Evolutionary conservation across 768 basidiomycete species (phyloP).

Genomic region (Collybiopsis luxurians): DNA sequence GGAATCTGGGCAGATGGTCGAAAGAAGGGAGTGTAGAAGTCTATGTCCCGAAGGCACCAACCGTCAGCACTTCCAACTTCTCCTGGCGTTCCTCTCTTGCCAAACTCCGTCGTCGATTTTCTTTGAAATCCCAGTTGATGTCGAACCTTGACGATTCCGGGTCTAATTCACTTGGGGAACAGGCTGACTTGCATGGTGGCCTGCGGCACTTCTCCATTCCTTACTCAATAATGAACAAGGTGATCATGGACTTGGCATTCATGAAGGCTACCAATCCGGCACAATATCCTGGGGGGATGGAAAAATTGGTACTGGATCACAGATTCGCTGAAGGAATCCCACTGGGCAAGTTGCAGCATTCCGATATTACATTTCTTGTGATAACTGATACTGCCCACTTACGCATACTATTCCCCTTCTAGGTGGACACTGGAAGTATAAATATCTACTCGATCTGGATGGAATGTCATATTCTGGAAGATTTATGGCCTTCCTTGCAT

Average conservation of each 20-base stretch:
- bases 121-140: no score
- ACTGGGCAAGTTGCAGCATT: slow-evolving; percentile 53
- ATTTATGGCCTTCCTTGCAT: slow-evolving; percentile 59
- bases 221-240: slow-evolving; percentile 47
- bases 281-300: slow-evolving; percentile 73
- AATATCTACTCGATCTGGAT: slow-evolving; percentile 66
- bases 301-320: slow-evolving; percentile 59
- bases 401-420: no score
- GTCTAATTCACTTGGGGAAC: no score
- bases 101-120: no score
- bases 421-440: slow-evolving; percentile 71
- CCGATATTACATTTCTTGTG: no score
- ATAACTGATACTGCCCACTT: no score
- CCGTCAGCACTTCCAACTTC: no score
- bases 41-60: no score
- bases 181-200: slow-evolving; percentile 61
- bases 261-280: slow-evolving; percentile 54
- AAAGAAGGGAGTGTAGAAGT: slow-evolving; percentile 15
- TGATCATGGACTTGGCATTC: slow-evolving; percentile 71
- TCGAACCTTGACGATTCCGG: slow-evolving; percentile 60
- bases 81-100: no score
- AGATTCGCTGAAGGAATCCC: slow-evolving; percentile 75
- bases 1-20: slow-evolving; percentile 58
- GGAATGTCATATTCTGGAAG: slow-evolving; percentile 77
- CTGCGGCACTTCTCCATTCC: slow-evolving; percentile 37